Evolutionary conservation across 108 stramenopile genomes (phyloP).

Genomic region (Poteriospumella lacustris): DNA sequence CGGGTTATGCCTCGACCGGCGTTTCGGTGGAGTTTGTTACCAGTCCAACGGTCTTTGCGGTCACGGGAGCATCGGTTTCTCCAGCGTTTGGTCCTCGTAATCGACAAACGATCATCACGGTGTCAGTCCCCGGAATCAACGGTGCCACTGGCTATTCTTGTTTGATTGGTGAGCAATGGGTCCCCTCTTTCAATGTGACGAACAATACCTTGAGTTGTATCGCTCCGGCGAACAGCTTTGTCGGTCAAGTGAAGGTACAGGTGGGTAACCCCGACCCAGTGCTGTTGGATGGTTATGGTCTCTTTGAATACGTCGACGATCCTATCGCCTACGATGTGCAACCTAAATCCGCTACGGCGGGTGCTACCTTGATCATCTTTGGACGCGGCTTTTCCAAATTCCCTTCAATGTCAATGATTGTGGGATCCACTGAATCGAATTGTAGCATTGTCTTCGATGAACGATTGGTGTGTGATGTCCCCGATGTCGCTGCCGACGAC

Average conservation of each 20-base stretch:
- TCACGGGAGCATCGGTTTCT: neutral
- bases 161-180: conserved; percentile 27
- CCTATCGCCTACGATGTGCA: conserved; percentile 1
- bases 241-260: neutral
- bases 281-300: neutral
- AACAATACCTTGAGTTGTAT: neutral
- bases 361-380: neutral
- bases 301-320: conserved; percentile 8
- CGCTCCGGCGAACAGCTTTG: neutral
- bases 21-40: neutral
- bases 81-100: conserved; percentile 18
- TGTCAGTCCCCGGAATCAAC: neutral
- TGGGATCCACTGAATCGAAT: neutral
- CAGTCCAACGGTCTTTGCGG: neutral
- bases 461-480: conserved; percentile 32
- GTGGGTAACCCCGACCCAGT: neutral
- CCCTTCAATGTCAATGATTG: neutral
- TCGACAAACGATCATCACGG: conserved; percentile 1
- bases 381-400: neutral
- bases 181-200: neutral
- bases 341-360: neutral
- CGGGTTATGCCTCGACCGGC: neutral
- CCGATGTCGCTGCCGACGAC: conserved; percentile 31
- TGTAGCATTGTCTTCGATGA: conserved; percentile 11
- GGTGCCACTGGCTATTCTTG: neutral